Percentiles rank a stretch among this genome's conserved stretches.
Conservation (phyloP, 371 early-diverging fungal species). For the Mucor mucedo region DNA sequence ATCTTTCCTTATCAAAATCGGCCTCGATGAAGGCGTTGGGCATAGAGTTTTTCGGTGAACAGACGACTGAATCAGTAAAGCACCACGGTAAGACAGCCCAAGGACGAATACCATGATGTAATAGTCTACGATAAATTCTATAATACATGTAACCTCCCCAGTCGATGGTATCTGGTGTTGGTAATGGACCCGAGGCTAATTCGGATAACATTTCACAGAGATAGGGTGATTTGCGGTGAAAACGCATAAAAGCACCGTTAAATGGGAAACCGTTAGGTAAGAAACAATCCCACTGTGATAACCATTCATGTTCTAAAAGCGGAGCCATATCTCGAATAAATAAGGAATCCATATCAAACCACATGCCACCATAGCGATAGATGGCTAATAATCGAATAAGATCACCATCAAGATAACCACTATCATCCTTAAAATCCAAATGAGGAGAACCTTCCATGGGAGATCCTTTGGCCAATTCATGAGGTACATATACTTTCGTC, state of each 20-base stretch:
- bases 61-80: slow-evolving; percentile 56
- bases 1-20: slow-evolving; percentile 43
- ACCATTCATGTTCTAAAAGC: slow-evolving; percentile 57
- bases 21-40: slow-evolving; percentile 56
- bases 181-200: slow-evolving; percentile 54
- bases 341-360: slow-evolving; percentile 64
- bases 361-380: slow-evolving; percentile 60
- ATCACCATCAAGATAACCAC: slow-evolving; percentile 60
- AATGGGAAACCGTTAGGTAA: slow-evolving; percentile 57
- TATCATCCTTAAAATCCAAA: slow-evolving; percentile 46
- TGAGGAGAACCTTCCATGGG: slow-evolving; percentile 55
- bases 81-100: slow-evolving; percentile 62
- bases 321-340: slow-evolving; percentile 59
- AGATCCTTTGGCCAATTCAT: slow-evolving; percentile 46
- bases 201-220: slow-evolving; percentile 59
- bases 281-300: slow-evolving; percentile 62
- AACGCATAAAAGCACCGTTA: slow-evolving; percentile 63
- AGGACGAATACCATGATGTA: slow-evolving; percentile 51
- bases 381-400: slow-evolving; percentile 53
- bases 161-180: slow-evolving; percentile 51
- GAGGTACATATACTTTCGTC: slow-evolving; percentile 38
- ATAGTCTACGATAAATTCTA: slow-evolving; percentile 48
- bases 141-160: slow-evolving; percentile 64
- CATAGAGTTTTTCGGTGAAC: slow-evolving; percentile 57
- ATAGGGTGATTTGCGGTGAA: slow-evolving; percentile 53